A percentile compares a stretch with the other conserved stretches of the same genome.
These are phyloP conservation scores for Nyssa sinensis DNA, from an alignment of 148 eudicot species.

Conservation along the genomic window DNA sequence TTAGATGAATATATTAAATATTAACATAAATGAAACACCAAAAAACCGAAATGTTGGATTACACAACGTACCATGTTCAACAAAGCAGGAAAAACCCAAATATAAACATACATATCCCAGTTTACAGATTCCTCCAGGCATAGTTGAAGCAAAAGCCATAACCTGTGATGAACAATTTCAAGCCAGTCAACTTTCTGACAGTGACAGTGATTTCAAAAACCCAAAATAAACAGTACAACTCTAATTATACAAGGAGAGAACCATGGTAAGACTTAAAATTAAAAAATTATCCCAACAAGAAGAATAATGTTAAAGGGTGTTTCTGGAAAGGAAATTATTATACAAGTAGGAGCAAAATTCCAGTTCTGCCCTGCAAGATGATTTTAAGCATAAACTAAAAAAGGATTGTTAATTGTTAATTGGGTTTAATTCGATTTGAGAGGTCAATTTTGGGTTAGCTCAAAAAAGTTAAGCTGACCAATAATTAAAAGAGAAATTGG, in stretches of 20 bases:
- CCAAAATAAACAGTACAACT: not conserved
- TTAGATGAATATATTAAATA: not conserved
- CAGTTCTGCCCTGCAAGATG: too few relatives aligned
- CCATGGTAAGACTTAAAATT: too few relatives aligned
- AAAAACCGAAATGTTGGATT: not conserved
- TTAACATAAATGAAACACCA: not conserved
- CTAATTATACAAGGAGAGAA: not conserved
- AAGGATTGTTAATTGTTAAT: too few relatives aligned
- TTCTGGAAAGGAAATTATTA: too few relatives aligned
- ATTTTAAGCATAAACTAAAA: too few relatives aligned
- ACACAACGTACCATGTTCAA: constrained; percentile 1
- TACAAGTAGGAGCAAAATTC: too few relatives aligned
- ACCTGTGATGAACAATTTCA: not conserved
- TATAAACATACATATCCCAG: not conserved
- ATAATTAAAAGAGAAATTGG: not conserved
- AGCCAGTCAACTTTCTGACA: not conserved
- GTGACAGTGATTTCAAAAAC: too few relatives aligned
- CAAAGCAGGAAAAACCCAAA: constrained; percentile 8
- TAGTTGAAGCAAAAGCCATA: not conserved
- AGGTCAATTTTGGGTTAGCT: too few relatives aligned
- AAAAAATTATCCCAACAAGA: too few relatives aligned
- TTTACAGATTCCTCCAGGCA: not conserved
- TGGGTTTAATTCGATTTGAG: too few relatives aligned
- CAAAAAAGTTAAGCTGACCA: too few relatives aligned
- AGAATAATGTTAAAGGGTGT: too few relatives aligned